Conservation (phyloP, 345 rosid genomes). For the Pugionium cornutum region DNA sequence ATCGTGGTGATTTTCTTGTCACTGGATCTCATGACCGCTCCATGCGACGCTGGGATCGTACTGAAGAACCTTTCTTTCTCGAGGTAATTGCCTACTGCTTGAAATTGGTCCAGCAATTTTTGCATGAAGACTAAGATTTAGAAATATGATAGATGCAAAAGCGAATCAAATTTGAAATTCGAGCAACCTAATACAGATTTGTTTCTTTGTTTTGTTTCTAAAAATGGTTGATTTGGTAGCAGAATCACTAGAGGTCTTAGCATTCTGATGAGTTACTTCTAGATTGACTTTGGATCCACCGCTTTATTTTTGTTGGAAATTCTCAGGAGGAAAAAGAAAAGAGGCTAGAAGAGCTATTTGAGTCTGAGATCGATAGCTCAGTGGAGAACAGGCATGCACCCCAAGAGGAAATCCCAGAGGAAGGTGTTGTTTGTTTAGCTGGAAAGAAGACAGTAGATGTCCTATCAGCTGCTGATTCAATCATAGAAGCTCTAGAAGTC, state of each 20-base stretch:
- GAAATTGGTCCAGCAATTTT: constrained; percentile 7
- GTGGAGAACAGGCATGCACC: constrained; percentile 59
- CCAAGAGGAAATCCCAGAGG: constrained; percentile 80
- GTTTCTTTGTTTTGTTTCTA: constrained; percentile 14
- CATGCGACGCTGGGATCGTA: constrained; percentile 96
- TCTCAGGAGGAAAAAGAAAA: constrained; percentile 95
- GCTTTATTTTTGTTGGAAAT: constrained; percentile 27
- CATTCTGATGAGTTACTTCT: constrained; percentile 5
- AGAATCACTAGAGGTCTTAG: not conserved
- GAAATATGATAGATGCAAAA: not conserved
- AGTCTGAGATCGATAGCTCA: constrained; percentile 76
- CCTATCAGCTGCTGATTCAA: constrained; percentile 74
- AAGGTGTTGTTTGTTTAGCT: constrained; percentile 88
- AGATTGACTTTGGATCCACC: not conserved
- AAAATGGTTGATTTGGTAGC: not conserved
- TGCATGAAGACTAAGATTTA: constrained; percentile 5
- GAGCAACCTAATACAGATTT: not conserved
- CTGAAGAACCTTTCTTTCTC: constrained; percentile 93
- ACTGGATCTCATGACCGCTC: constrained; percentile 99
- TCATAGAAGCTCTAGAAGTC: constrained; percentile 74
- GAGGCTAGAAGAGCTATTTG: constrained; percentile 90
- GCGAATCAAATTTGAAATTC: not conserved
- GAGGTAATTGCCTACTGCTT: constrained; percentile 52
- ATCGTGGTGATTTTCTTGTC: constrained; percentile 87
- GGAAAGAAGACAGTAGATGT: constrained; percentile 81